These are phyloP conservation scores for Penicillium olsonii DNA, from an alignment of 2,329 filamentous ascomycete species.

Conservation along the genomic window DNA sequence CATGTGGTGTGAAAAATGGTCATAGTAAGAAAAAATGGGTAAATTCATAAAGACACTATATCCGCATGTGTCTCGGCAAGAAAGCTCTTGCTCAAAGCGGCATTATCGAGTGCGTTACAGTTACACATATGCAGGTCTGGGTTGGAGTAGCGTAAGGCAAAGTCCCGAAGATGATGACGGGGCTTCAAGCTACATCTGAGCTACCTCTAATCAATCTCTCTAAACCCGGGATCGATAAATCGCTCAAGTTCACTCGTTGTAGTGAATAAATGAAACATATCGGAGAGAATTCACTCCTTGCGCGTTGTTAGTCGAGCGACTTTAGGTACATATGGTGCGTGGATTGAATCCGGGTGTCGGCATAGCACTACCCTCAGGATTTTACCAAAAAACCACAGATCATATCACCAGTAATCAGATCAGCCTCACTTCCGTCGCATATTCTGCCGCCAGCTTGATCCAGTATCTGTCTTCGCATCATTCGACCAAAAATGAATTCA, in stretches of 20 bases:
- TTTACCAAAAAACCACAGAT: neutral
- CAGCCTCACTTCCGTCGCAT: neutral
- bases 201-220: neutral
- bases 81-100: neutral
- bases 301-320: neutral
- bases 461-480: conserved; percentile 3
- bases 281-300: conserved; percentile 1
- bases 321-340: conserved; percentile 8
- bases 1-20: neutral
- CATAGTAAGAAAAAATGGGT: neutral
- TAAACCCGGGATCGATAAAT: no score
- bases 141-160: neutral
- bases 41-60: neutral
- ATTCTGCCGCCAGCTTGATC: conserved; percentile 4
- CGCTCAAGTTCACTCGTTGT: neutral
- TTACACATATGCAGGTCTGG: neutral
- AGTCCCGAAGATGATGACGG: neutral
- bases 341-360: neutral
- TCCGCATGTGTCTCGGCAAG: neutral
- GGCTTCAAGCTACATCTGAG: neutral
- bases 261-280: neutral
- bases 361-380: neutral
- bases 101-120: neutral
- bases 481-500: conserved; percentile 9
- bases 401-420: neutral